Evolutionary conservation across 192 early-diverging fungal species (phyloP).

Genomic region (Backusella liffmaniae): DNA sequence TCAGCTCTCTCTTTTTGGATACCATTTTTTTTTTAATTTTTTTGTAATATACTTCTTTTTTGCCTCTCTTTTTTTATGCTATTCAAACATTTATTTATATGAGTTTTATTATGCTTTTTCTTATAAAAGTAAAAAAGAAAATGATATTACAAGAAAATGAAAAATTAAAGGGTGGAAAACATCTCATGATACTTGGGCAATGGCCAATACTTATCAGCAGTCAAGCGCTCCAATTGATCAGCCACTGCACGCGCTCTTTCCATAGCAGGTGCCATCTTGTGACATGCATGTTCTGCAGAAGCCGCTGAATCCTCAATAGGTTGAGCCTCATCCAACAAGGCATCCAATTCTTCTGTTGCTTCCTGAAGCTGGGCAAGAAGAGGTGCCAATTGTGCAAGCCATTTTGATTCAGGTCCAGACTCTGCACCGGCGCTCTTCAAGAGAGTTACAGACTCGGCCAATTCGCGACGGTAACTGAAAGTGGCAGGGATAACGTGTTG

Average conservation of each 20-base stretch:
- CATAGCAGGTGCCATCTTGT: slow-evolving; percentile 67
- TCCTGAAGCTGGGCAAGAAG: slow-evolving; percentile 57
- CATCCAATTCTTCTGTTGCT: slow-evolving; percentile 52
- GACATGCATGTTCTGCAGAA: slow-evolving; percentile 64
- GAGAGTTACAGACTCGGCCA: slow-evolving; percentile 79
- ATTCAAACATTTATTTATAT: no score
- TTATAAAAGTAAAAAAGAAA: neutral
- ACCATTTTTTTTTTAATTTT: neutral
- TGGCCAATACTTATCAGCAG: slow-evolving; percentile 94
- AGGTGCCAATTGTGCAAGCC: slow-evolving; percentile 68
- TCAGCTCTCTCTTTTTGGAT: neutral
- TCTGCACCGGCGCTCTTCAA: slow-evolving; percentile 62
- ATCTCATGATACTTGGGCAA: slow-evolving; percentile 97
- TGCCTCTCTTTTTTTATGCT: neutral
- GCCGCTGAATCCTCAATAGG: slow-evolving; percentile 54
- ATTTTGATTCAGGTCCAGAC: slow-evolving; percentile 64
- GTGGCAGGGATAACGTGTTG: slow-evolving; percentile 88
- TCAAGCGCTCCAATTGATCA: slow-evolving; percentile 77
- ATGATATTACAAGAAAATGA: neutral
- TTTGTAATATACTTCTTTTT: neutral
- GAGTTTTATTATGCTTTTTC: neutral
- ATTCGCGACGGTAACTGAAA: slow-evolving; percentile 83
- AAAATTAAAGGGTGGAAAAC: slow-evolving; percentile 64
- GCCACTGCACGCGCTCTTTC: slow-evolving; percentile 64
- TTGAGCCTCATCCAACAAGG: slow-evolving; percentile 57